phyloP scores from a whole-genome alignment of 129 eudicot genomes.

The Helianthus annuus region HanXRQr2.0-SUNRISE NC_035433.2:131425613-131426112 shows the following conservation, averaged over 20 bases:
- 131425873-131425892: not conserved
- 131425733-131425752: not conserved
- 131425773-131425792: slow-evolving; percentile 23
- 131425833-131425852: slow-evolving; percentile 19
- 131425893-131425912: slow-evolving; percentile 6
- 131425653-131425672: not conserved
- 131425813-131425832: slow-evolving; percentile 17
- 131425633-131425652: not conserved
- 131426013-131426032: not conserved
- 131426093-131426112: not conserved
- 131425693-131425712: not conserved
- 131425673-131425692: not conserved
- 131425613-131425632: too few relatives aligned
- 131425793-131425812: slow-evolving; percentile 2
- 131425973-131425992: slow-evolving; percentile 17
- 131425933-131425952: not conserved
- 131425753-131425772: slow-evolving; percentile 13
- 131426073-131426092: slow-evolving; percentile 21
- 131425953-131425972: slow-evolving; percentile 13
- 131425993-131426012: not conserved
- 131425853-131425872: not conserved
- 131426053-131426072: slow-evolving; percentile 33
- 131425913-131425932: not conserved
- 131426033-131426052: not conserved
- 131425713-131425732: slow-evolving; percentile 16